Conservation (phyloP, 2,329 filamentous ascomycete species). For the Fusarium guadeloupense region DNA sequence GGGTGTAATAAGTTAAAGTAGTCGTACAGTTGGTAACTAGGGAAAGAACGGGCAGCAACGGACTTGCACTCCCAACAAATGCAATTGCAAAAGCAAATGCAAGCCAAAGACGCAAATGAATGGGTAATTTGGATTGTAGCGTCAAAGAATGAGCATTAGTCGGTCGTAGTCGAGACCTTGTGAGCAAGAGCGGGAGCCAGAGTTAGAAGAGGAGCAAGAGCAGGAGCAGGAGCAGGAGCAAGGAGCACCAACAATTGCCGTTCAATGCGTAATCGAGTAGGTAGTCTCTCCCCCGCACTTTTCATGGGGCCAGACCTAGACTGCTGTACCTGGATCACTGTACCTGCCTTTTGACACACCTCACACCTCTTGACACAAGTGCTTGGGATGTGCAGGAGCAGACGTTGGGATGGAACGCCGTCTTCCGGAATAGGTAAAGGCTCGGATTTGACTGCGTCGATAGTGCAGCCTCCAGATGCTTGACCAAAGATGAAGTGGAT, state of each 20-base stretch:
- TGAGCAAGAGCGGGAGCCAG: too few species aligned
- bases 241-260: not conserved
- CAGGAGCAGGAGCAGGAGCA: too few species aligned
- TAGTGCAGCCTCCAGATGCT: constrained; percentile 26
- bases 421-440: constrained; percentile 39
- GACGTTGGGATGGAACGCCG: constrained; percentile 11
- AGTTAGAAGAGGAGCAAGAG: not conserved
- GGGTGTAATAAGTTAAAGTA: constrained; percentile 33
- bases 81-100: constrained; percentile 26
- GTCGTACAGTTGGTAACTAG: not conserved
- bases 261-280: constrained; percentile 4
- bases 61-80: constrained; percentile 23
- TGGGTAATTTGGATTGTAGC: constrained; percentile 11
- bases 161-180: not conserved
- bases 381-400: constrained; percentile 24
- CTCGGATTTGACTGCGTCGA: constrained; percentile 25
- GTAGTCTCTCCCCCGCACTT: constrained; percentile 32
- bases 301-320: not conserved
- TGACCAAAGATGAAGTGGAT: constrained; percentile 23
- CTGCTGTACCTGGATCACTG: constrained; percentile 34
- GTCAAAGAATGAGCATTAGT: constrained; percentile 21
- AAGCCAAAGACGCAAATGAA: constrained; percentile 29
- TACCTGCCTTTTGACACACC: constrained; percentile 36
- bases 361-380: constrained; percentile 16
- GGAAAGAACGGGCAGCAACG: constrained; percentile 20